phyloP scores from a whole-genome alignment of 176 grass and related monocot genomes.

The Thinopyrum elongatum region DNA sequence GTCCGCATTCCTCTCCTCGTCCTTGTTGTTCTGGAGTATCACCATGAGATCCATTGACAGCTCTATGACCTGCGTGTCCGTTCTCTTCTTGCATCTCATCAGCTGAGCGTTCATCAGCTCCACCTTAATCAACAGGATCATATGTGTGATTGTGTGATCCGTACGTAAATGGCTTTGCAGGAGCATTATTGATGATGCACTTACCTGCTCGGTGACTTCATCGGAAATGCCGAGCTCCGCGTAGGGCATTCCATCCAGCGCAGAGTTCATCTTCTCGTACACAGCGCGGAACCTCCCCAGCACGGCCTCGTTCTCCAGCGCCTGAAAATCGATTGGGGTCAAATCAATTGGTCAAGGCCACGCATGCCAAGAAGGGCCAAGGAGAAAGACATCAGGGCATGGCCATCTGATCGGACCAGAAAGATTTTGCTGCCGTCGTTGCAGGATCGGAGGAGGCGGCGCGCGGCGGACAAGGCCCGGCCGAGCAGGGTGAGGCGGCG shows the following conservation, averaged over 20 bases:
- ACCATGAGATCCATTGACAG: slow-evolving; percentile 81
- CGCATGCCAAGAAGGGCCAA: background rate
- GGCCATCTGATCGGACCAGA: slow-evolving; percentile 44
- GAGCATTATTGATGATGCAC: background rate
- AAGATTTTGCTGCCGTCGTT: slow-evolving; percentile 84
- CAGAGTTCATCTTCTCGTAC: slow-evolving; percentile 59
- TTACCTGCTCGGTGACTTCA: slow-evolving; percentile 75
- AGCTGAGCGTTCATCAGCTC: slow-evolving; percentile 67
- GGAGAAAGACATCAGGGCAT: too few species aligned
- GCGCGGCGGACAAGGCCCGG: slow-evolving; percentile 40
- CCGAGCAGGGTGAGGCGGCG: slow-evolving; percentile 35
- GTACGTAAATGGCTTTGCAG: background rate
- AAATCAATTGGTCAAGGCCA: background rate
- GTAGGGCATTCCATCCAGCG: slow-evolving; percentile 63
- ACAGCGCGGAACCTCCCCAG: slow-evolving; percentile 44
- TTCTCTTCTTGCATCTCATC: slow-evolving; percentile 52
- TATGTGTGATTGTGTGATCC: background rate
- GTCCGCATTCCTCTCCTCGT: slow-evolving; percentile 55
- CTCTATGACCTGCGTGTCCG: slow-evolving; percentile 75
- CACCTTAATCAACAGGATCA: slow-evolving; percentile 33
- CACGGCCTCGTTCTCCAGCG: slow-evolving; percentile 57
- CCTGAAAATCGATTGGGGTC: slow-evolving; percentile 32
- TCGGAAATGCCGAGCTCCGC: slow-evolving; percentile 57
- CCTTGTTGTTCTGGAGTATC: slow-evolving; percentile 49
- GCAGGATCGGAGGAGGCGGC: slow-evolving; percentile 60